phyloP scores from a whole-genome alignment of 805 yeast species.

The Hanseniaspora valbyensis region DNA sequence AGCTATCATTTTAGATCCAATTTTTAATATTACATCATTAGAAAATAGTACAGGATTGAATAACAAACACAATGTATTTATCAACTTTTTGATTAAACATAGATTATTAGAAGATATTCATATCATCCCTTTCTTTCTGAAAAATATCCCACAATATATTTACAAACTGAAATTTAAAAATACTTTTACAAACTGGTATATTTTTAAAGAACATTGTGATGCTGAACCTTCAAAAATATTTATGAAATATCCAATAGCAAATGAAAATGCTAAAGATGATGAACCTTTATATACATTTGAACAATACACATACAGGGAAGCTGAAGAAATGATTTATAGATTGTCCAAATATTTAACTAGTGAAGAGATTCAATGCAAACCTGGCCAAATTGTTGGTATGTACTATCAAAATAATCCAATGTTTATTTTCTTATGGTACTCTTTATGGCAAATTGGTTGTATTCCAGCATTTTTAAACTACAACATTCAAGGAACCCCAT shows the following conservation, averaged over 20 bases:
- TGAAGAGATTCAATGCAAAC: conserved; percentile 49
- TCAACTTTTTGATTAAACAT: background rate
- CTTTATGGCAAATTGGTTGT: conserved; percentile 87
- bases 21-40: conserved; percentile 1
- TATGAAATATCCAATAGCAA: conserved; percentile 42
- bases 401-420: conserved; percentile 76
- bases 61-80: background rate
- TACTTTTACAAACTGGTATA: conserved; percentile 54
- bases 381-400: conserved; percentile 61
- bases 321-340: conserved; percentile 54
- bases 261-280: conserved; percentile 32
- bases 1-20: background rate
- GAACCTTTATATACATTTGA: conserved; percentile 44
- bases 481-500: conserved; percentile 60
- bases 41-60: background rate
- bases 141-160: conserved; percentile 34
- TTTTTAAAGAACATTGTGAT: conserved; percentile 46
- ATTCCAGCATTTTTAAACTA: conserved; percentile 77
- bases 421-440: conserved; percentile 68
- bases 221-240: conserved; percentile 44
- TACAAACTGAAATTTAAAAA: conserved; percentile 21
- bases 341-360: conserved; percentile 51
- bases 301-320: conserved; percentile 53
- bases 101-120: conserved; percentile 43
- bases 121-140: conserved; percentile 36